These are phyloP conservation scores for Mrakia blollopis DNA, from an alignment of 768 basidiomycete genomes.

Conservation along the genomic window DNA sequence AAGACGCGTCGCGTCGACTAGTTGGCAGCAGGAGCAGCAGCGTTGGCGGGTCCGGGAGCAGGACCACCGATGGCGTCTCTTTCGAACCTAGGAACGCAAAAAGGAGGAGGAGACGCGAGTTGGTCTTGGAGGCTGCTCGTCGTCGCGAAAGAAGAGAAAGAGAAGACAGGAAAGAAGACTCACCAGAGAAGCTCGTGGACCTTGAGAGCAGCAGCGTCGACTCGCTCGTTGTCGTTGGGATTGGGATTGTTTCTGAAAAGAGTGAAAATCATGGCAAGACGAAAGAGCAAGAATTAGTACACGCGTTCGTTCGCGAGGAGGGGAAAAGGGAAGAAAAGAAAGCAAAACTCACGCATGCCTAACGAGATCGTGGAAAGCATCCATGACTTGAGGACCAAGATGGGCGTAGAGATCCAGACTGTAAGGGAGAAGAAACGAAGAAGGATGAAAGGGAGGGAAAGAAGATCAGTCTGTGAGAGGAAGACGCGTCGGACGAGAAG, in stretches of 20 bases:
- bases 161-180: neutral
- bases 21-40: too few species aligned
- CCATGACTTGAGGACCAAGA: neutral
- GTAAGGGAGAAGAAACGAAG: neutral
- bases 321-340: neutral
- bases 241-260: neutral
- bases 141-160: neutral
- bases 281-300: neutral
- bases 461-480: neutral
- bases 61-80: neutral
- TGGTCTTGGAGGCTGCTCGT: too few species aligned
- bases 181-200: constrained; percentile 3
- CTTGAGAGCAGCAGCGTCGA: neutral
- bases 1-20: too few species aligned
- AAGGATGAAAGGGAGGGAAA: neutral
- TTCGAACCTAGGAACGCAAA: neutral
- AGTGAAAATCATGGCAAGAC: neutral
- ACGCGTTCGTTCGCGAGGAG: neutral
- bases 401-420: neutral
- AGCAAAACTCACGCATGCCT: neutral
- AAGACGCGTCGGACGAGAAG: too few species aligned
- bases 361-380: neutral
- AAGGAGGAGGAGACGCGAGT: neutral
- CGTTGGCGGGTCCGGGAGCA: too few species aligned
- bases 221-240: neutral